Percentiles rank a stretch among this genome's conserved stretches.
Evolutionary conservation across 345 rosid genomes (phyloP).

Genomic region (Microcos paniculata): DNA sequence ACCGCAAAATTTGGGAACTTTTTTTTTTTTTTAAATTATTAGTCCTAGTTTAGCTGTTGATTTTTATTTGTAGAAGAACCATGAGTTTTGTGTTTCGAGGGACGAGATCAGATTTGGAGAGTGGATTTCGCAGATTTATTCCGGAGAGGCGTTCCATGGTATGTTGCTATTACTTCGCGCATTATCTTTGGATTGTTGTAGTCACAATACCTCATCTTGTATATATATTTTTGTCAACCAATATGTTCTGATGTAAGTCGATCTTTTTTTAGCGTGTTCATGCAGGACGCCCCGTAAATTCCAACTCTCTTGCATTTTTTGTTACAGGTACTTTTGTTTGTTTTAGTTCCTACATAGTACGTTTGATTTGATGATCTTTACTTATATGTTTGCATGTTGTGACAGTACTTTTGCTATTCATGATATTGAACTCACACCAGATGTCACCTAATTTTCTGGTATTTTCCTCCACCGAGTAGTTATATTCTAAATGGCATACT

Average conservation of each 20-base stretch:
- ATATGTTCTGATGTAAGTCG: slow-evolving; percentile 1
- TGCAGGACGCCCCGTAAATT: slow-evolving; percentile 77
- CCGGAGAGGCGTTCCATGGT: slow-evolving; percentile 79
- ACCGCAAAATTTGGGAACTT: not conserved
- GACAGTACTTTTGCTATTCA: slow-evolving; percentile 86
- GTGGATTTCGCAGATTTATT: slow-evolving; percentile 62
- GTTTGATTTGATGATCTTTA: not conserved
- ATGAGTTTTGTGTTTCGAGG: slow-evolving; percentile 94
- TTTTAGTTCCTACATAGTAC: not conserved
- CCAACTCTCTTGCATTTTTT: slow-evolving; percentile 88
- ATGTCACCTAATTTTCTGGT: slow-evolving; percentile 95
- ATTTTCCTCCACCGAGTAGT: slow-evolving; percentile 14
- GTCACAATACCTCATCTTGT: not conserved
- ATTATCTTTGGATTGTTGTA: not conserved
- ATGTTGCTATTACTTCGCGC: slow-evolving; percentile 17
- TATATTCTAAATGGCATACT: not conserved
- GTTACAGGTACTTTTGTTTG: slow-evolving; percentile 58
- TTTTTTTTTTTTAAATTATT: not conserved
- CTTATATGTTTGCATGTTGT: slow-evolving; percentile 21
- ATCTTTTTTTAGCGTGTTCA: slow-evolving; percentile 64
- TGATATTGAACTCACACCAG: slow-evolving; percentile 93
- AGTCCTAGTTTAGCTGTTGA: slow-evolving; percentile 2
- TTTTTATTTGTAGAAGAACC: not conserved
- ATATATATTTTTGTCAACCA: not conserved
- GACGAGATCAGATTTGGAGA: slow-evolving; percentile 79